Evolutionary conservation across 2,329 filamentous ascomycete species (phyloP).

Genomic region (Fusarium burgessii): DNA sequence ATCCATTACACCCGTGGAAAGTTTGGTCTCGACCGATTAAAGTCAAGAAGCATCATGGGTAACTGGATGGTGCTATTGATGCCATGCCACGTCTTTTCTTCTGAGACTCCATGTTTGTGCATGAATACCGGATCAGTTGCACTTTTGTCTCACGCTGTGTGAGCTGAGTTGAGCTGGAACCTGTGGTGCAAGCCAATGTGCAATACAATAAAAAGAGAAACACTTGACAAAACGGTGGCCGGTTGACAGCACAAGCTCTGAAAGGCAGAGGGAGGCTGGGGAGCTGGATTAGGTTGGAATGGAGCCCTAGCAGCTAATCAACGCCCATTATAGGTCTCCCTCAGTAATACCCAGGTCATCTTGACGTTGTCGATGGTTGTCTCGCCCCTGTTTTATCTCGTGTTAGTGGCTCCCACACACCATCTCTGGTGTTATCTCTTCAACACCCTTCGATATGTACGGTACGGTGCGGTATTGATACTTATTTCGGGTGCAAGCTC

Average conservation of each 20-base stretch:
- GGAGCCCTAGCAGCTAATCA: constrained; percentile 15
- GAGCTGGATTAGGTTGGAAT: constrained; percentile 10
- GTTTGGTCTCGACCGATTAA: constrained; percentile 5
- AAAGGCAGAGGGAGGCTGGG: constrained; percentile 2
- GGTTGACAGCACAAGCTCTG: background rate
- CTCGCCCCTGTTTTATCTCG: constrained; percentile 45
- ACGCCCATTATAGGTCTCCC: background rate
- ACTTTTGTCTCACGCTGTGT: constrained; percentile 18
- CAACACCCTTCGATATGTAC: constrained; percentile 1
- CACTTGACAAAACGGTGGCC: constrained; percentile 5
- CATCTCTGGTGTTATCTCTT: constrained; percentile 33
- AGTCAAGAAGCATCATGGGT: constrained; percentile 20
- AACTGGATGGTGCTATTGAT: constrained; percentile 24
- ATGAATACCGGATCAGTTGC: constrained; percentile 21
- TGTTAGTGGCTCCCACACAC: constrained; percentile 51
- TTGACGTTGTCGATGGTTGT: constrained; percentile 28
- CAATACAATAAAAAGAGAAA: background rate
- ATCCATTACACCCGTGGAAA: constrained; percentile 11
- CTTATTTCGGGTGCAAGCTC: constrained; percentile 20
- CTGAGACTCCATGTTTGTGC: constrained; percentile 24
- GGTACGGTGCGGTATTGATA: constrained; percentile 2
- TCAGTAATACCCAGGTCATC: constrained; percentile 28
- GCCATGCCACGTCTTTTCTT: constrained; percentile 34
- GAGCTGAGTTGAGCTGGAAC: constrained; percentile 4
- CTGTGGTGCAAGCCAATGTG: constrained; percentile 12